phyloP scores from a whole-genome alignment of 140 eudicot genomes.

The Anethum foeniculum region DNA sequence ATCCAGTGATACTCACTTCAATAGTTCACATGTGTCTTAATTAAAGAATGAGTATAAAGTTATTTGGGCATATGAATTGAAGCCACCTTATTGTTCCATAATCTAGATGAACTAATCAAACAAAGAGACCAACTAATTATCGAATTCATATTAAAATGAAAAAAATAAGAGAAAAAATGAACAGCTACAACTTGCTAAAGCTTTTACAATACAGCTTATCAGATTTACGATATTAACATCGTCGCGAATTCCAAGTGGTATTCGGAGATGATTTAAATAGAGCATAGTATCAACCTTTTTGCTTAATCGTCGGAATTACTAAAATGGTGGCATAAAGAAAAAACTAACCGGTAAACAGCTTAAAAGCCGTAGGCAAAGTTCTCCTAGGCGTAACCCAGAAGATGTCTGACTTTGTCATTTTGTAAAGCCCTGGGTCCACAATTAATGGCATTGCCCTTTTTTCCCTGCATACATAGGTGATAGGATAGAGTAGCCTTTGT shows the following conservation, averaged over 20 bases:
- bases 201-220: not conserved
- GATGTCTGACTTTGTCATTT: constrained; percentile 55
- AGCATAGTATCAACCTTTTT: not conserved
- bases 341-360: constrained; percentile 71
- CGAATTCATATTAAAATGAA: not conserved
- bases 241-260: not conserved
- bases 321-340: not conserved
- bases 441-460: constrained; percentile 83
- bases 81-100: not conserved
- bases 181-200: not conserved
- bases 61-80: not conserved
- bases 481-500: constrained; percentile 8
- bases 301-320: not conserved
- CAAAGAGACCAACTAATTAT: not conserved
- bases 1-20: not conserved
- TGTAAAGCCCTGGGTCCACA: constrained; percentile 78
- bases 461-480: constrained; percentile 38
- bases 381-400: constrained; percentile 68
- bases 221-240: not conserved
- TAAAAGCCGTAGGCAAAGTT: constrained; percentile 66
- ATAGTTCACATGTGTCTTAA: not conserved
- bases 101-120: not conserved
- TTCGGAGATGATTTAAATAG: not conserved
- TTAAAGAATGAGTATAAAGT: not conserved
- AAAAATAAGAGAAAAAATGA: not conserved